Evolutionary conservation across 306 rosid genomes (phyloP), one percentile per base, ranked within the genome.

Genomic region (Canavalia ensiformis): DNA sequence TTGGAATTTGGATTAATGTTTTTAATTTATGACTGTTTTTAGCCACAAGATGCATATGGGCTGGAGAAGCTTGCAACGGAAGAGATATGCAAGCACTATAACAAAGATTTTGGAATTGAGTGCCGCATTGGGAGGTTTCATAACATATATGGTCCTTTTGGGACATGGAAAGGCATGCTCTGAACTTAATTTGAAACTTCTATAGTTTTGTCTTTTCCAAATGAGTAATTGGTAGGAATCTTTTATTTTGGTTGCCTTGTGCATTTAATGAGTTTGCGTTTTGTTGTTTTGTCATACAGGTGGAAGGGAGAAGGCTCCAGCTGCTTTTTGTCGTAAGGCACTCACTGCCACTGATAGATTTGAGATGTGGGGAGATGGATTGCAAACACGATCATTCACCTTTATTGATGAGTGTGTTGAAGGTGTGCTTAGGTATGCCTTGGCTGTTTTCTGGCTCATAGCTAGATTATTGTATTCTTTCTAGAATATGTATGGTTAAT

Each of bases 31-130:
- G 58, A 54, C 25, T 81, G 44, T 76, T 35, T 62, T 35, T 84
- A 96, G 99, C 99, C 99, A 56, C 99, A 96, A 96, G 99, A 96
- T 93, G 99, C 99, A 25, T 96, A 96, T 78, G 99, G 99, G 28
- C 84, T 96, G 49, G 98, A 96, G 91, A 96, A 96, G 90, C 99
- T 96, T 81, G 99, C 98, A 49, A 93, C 98, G 2, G 99, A 96
- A 90, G 99, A 96, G 90, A 79, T 96, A 80, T 96, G 99, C 89
- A 96, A 93, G 85, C 98, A 96, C 78, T 96, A 96, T 82, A 93
- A 91, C 37, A 96, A 93, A 62, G 99, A 96, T 84, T 96, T 96
- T 79, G 94, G 97, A 66, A 93, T 96, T 35, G 98, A 93, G 81
- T 96, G 99, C 76, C 99, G 99, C 28, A 66, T 96, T 80, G 99